Base-by-base conservation (phyloP, 106 monocot species). In the Acanthochlamys bracteata region DNA sequence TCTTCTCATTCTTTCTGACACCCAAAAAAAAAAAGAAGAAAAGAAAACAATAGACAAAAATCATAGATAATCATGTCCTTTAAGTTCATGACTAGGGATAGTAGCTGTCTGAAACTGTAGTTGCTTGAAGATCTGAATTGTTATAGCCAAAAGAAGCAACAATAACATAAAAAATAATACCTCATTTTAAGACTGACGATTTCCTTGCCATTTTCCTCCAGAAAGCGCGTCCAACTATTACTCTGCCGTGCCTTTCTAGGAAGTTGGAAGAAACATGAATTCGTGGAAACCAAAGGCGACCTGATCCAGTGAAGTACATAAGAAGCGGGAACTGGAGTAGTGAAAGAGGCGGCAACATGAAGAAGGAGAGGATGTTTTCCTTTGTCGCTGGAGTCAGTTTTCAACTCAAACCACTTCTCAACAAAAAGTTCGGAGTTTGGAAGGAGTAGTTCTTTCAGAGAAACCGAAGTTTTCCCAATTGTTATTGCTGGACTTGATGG, bases 361-460 rank as follows among this genome's bases (percentile, higher is more conserved):
- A 95, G 76, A 77, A 57, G 72, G 15, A 79, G 55, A 7, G 79
- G 82, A 33, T 75, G 67, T 25, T 69, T 70, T 11, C 73, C 72
- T 11, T 58, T 24, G 64, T 68, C 59, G 68, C 57, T 42, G 58
- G 45, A 55, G 39, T 71, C 67, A 15, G 73, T 25, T 63, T 82
- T 79, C 75, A 95, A 47, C 42, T 86, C 79, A 66, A 90, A 75
- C 94, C 86, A 95, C 54, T 82, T 82, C 19, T 84, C 74, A 8
- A 90, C 45, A 16, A 70, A 75, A 46, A 90, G 68, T 23, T 84
- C 68, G 20, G 94, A 74, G 66, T 77, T 63, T 45, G 66, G 76
- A 56, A 69, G 57, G 42, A 71, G 63, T 61, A 90, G 62, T 46
- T 86, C 69, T n/a, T 81, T 57, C 24, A 95, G 77, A 21, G 84